Evolutionary conservation across 441 rosid genomes (phyloP).

Genomic region (Geranium incanum): DNA sequence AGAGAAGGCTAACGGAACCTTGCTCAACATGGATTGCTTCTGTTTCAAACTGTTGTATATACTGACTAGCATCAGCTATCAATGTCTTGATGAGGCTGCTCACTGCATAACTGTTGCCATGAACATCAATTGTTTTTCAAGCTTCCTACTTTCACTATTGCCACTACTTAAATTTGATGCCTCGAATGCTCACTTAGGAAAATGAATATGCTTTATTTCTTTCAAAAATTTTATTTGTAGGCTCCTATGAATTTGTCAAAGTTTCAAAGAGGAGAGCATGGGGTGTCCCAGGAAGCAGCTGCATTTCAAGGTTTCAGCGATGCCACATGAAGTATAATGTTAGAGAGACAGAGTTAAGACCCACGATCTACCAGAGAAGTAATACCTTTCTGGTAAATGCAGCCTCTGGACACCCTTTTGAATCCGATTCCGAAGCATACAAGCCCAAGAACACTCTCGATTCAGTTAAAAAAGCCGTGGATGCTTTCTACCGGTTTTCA

Average conservation of each 20-base stretch:
- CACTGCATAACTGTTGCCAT: too few species aligned
- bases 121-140: too few species aligned
- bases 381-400: conserved; percentile 45
- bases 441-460: conserved; percentile 28
- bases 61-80: too few species aligned
- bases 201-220: too few species aligned
- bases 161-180: neutral
- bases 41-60: too few species aligned
- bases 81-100: too few species aligned
- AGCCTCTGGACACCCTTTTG: conserved; percentile 53
- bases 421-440: conserved; percentile 39
- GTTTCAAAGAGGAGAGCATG: conserved; percentile 29
- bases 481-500: conserved; percentile 85
- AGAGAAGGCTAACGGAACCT: too few species aligned
- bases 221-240: conserved; percentile 5
- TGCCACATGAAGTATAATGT: conserved; percentile 27
- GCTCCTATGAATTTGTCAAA: conserved; percentile 29
- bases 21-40: too few species aligned
- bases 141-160: too few species aligned
- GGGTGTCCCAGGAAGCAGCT: conserved; percentile 22
- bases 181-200: too few species aligned
- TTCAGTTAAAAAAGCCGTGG: conserved; percentile 37
- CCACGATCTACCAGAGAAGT: conserved; percentile 23
- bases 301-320: conserved; percentile 23
- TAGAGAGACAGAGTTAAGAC: conserved; percentile 24